Conservation (phyloP, 306 rosid species). For the Rosa rugosa region DNA sequence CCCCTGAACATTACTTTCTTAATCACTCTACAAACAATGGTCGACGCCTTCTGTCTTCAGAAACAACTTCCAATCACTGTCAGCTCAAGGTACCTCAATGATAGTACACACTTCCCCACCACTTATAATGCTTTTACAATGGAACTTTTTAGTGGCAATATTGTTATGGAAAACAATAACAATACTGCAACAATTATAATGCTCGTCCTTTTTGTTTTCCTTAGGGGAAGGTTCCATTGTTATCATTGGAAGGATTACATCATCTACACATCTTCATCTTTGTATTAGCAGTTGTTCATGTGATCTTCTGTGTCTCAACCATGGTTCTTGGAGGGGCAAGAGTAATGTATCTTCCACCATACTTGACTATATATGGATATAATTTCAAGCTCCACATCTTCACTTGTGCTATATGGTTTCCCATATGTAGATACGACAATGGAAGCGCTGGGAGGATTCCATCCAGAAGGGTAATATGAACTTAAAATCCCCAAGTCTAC, state of each 20-base stretch:
- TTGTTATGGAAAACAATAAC: neutral
- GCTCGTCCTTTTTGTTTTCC: constrained; percentile 4
- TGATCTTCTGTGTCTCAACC: constrained; percentile 68
- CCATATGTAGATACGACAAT: constrained; percentile 51
- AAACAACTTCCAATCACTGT: constrained; percentile 38
- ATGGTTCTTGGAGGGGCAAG: constrained; percentile 72
- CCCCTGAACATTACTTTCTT: constrained; percentile 36
- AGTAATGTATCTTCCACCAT: constrained; percentile 41
- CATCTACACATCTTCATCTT: constrained; percentile 90
- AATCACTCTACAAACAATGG: constrained; percentile 33
- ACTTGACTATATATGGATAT: neutral
- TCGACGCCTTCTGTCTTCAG: constrained; percentile 54
- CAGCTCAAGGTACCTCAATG: constrained; percentile 27
- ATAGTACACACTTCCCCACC: neutral
- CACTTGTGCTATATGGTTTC: constrained; percentile 11
- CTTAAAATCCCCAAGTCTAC: constrained; percentile 16
- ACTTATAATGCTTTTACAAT: neutral
- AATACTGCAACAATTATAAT: neutral
- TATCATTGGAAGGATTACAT: constrained; percentile 78
- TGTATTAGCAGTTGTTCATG: constrained; percentile 86
- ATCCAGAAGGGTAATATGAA: constrained; percentile 37
- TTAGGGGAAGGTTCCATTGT: constrained; percentile 74
- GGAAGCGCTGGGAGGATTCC: constrained; percentile 73
- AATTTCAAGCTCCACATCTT: neutral
- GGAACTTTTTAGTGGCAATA: neutral